phyloP scores from a whole-genome alignment of 305 asterid species.

The Fraxinus xanthoxyloides region DNA sequence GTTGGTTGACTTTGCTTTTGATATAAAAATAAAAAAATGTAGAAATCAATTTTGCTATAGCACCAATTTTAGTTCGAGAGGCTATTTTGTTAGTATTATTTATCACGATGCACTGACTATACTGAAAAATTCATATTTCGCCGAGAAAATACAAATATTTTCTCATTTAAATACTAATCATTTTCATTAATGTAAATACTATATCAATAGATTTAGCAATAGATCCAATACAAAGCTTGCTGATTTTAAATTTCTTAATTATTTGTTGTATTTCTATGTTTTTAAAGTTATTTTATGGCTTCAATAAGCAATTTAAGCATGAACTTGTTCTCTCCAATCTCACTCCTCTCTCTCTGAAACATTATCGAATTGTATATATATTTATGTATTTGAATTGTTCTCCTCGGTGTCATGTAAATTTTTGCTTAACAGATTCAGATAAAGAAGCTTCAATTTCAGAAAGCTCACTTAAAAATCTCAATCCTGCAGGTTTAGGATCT shows the following conservation, averaged over 20 bases:
- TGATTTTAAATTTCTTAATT: neutral
- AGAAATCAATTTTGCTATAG: neutral
- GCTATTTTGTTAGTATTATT: neutral
- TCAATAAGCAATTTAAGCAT: neutral
- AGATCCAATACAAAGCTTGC: neutral
- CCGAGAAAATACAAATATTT: neutral
- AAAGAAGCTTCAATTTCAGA: constrained; percentile 1
- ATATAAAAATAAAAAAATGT: neutral
- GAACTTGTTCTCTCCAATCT: neutral
- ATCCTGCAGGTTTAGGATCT: neutral
- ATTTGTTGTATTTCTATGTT: neutral
- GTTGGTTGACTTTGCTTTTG: neutral
- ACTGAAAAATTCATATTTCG: neutral
- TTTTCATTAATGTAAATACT: neutral
- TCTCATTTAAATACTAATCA: neutral
- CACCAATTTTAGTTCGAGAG: neutral
- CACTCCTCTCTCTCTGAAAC: neutral
- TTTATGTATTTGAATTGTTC: constrained; percentile 3
- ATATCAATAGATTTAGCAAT: neutral
- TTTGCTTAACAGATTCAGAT: constrained; percentile 19
- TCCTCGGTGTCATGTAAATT: neutral
- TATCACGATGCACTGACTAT: neutral
- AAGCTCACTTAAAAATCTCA: constrained; percentile 18
- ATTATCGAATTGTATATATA: neutral
- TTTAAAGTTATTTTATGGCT: neutral